phyloP scores from a whole-genome alignment of 2,329 filamentous ascomycete species.

The Fusarium annulatum region DNA sequence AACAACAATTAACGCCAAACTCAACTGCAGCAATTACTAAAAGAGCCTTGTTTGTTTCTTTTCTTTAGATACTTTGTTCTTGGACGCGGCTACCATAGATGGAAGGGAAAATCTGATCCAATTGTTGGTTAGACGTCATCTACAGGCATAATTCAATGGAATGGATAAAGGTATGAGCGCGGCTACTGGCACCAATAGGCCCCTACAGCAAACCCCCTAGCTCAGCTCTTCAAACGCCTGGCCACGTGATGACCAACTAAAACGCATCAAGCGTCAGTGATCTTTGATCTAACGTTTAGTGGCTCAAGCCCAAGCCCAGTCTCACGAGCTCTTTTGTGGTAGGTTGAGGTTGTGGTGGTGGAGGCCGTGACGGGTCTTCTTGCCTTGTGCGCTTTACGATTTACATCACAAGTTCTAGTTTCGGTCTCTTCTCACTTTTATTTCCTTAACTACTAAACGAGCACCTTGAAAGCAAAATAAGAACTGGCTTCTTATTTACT shows the following conservation, averaged over 20 bases:
- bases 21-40: background rate
- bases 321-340: constrained; percentile 30
- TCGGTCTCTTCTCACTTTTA: constrained; percentile 13
- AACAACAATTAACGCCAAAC: constrained; percentile 1
- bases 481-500: background rate
- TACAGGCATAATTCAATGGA: constrained; percentile 17
- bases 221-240: constrained; percentile 33
- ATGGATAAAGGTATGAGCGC: constrained; percentile 9
- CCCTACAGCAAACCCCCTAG: background rate
- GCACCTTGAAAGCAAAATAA: constrained; percentile 4
- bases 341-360: constrained; percentile 23
- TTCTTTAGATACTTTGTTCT: background rate
- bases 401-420: constrained; percentile 38
- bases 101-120: background rate
- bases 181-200: constrained; percentile 29
- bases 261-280: constrained; percentile 11
- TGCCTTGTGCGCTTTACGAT: constrained; percentile 35
- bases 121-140: constrained; percentile 28
- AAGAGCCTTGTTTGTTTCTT: background rate
- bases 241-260: constrained; percentile 33
- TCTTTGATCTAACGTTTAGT: constrained; percentile 15
- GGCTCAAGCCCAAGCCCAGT: constrained; percentile 16
- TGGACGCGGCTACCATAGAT: constrained; percentile 7
- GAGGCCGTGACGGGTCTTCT: constrained; percentile 29
- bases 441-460: background rate